These are phyloP conservation scores for Podospora australis DNA, from an alignment of 495 filamentous ascomycete genomes.

Conservation along the genomic window DNA sequence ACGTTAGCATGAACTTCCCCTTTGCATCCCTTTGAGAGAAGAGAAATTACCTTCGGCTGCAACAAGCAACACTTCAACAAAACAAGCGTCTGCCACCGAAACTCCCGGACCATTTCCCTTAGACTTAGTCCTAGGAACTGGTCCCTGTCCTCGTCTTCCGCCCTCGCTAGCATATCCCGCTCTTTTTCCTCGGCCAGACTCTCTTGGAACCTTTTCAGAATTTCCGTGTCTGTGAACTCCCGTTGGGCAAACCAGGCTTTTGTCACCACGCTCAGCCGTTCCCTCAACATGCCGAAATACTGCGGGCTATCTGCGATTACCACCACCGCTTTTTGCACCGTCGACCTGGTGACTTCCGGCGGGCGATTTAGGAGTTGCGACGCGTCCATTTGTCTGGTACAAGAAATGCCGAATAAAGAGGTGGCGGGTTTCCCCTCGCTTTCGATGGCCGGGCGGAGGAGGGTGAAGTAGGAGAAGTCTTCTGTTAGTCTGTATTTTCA, in stretches of 20 bases:
- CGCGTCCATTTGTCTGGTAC: slow-evolving; percentile 84
- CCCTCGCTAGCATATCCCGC: slow-evolving; percentile 55
- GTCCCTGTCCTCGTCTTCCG: slow-evolving; percentile 72
- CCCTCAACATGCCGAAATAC: slow-evolving; percentile 69
- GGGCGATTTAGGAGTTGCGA: slow-evolving; percentile 67
- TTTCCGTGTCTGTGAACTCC: slow-evolving; percentile 56
- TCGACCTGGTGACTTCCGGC: slow-evolving; percentile 86
- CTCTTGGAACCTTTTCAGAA: slow-evolving; percentile 78
- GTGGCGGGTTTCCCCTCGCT: slow-evolving; percentile 55
- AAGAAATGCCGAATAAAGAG: slow-evolving; percentile 93
- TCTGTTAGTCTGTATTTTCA: slow-evolving; percentile 60
- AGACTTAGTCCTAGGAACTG: slow-evolving; percentile 90
- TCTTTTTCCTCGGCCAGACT: slow-evolving; percentile 60
- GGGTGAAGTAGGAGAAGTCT: slow-evolving; percentile 98
- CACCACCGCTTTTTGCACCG: slow-evolving; percentile 97
- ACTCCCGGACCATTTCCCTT: slow-evolving; percentile 87
- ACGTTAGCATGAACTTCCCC: neutral
- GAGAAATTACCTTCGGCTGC: slow-evolving; percentile 74
- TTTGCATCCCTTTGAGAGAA: neutral
- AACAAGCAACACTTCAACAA: slow-evolving; percentile 88
- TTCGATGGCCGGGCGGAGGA: slow-evolving; percentile 59
- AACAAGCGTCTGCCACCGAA: slow-evolving; percentile 86
- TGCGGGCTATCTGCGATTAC: slow-evolving; percentile 88
- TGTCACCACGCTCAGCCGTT: slow-evolving; percentile 82
- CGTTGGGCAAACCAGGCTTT: slow-evolving; percentile 94